phyloP scores from a whole-genome alignment of 129 eudicot genomes.

The Lactuca sativa region DNA sequence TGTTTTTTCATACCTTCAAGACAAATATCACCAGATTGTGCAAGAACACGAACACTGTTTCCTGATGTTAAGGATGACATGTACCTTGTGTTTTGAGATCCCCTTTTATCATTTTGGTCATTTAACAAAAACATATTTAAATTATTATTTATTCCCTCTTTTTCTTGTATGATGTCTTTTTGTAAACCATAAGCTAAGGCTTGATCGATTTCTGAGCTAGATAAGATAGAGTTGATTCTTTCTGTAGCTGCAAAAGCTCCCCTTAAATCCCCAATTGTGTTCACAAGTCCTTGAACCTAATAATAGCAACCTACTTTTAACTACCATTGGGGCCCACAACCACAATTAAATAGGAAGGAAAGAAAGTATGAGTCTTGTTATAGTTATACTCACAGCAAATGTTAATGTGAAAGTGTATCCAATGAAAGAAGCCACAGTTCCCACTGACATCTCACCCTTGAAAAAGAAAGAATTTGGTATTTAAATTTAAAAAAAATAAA shows the following conservation, averaged over 20 bases:
- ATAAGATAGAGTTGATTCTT: slow-evolving; percentile 82
- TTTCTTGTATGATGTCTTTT: slow-evolving; percentile 62
- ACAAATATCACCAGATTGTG: slow-evolving; percentile 74
- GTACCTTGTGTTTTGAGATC: slow-evolving; percentile 43
- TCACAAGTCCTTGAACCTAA: slow-evolving; percentile 98
- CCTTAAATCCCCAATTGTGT: slow-evolving; percentile 94
- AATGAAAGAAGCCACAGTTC: slow-evolving; percentile 91
- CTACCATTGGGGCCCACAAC: too few relatives aligned
- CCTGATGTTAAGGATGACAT: slow-evolving; percentile 80
- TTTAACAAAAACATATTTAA: slow-evolving; percentile 49
- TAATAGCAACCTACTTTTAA: neutral
- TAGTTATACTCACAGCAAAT: slow-evolving; percentile 75
- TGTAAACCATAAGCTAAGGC: slow-evolving; percentile 79
- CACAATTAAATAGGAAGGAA: neutral
- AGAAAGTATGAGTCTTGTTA: slow-evolving; percentile 10
- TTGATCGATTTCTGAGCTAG: slow-evolving; percentile 80
- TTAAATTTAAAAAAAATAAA: too few relatives aligned
- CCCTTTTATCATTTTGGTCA: slow-evolving; percentile 42
- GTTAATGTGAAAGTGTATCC: slow-evolving; percentile 96
- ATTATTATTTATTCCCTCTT: slow-evolving; percentile 37
- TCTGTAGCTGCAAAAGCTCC: slow-evolving; percentile 97
- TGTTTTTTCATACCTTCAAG: slow-evolving; percentile 66
- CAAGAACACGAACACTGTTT: slow-evolving; percentile 67
- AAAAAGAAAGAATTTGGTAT: slow-evolving; percentile 1
- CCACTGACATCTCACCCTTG: slow-evolving; percentile 93